Percentiles rank a stretch among this genome's conserved stretches.
Evolutionary conservation across 768 basidiomycete species (phyloP).

Genomic region (Candolleomyces aberdarensis): DNA sequence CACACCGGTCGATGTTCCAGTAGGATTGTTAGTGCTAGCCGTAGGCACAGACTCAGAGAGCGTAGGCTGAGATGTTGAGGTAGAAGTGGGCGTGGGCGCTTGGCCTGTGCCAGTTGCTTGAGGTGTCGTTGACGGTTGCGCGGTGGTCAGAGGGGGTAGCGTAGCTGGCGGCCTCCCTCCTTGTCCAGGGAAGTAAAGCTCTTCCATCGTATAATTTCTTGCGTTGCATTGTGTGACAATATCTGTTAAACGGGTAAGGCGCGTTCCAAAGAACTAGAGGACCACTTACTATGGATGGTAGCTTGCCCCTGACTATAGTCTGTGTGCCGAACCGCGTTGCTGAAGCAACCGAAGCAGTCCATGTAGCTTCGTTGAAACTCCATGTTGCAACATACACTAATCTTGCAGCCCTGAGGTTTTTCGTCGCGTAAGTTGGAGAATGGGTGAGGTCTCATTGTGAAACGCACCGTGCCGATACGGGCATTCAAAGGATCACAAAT

Average conservation of each 20-base stretch:
- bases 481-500: constrained; percentile 27
- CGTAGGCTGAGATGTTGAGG: not conserved
- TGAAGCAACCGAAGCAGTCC: constrained; percentile 33
- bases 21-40: not conserved
- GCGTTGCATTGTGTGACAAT: not conserved
- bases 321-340: constrained; percentile 20
- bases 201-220: not conserved
- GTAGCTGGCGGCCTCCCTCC: not conserved
- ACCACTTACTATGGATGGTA: constrained; percentile 20
- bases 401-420: not conserved
- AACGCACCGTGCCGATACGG: constrained; percentile 17
- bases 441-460: not conserved
- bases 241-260: not conserved
- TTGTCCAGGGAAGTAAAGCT: not conserved
- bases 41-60: not conserved
- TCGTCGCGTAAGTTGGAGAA: too few relatives aligned
- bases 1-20: not conserved
- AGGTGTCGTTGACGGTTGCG: not conserved
- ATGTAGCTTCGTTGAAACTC: constrained; percentile 28
- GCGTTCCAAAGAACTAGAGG: not conserved
- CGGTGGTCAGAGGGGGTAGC: not conserved
- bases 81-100: not conserved
- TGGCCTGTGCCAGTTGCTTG: too few relatives aligned
- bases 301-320: constrained; percentile 27
- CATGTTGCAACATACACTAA: constrained; percentile 26